Base-by-base conservation (phyloP, 805 yeast species). In the Vanderwaltozyma verrucispora region DNA sequence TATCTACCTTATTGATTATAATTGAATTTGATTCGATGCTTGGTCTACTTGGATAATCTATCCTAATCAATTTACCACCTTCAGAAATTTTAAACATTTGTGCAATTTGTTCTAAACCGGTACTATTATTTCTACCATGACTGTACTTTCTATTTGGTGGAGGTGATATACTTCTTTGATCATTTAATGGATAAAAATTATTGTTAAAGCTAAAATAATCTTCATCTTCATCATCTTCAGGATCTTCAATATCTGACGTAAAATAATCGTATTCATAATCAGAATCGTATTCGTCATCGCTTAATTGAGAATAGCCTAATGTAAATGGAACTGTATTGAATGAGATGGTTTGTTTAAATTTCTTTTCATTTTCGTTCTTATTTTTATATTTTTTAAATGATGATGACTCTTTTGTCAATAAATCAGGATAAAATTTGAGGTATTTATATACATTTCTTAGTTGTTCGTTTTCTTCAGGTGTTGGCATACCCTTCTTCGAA, bases 21-120 rank as follows among this genome's bases (percentile, higher is more conserved):
- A 60, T 39, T 1, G 63, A 57, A 32, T 57, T 53, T 34, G 46
- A 56, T 6, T 42, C 36, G 5, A 60, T 40, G 14, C 54, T 46
- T 12, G 64, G 62, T 27, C 56, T 47, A 16, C 55, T 52, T n/a
- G 62, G 63, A 32, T 60, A 60, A 35, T 59, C 63, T 9, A 53
- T 51, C 35, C 63, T 48, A 5, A 53, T 56, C 16, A 59, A 48
- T 34, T 48, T 51, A 23, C 63, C 63, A 41, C 55, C 50, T 27
- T 47, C 44, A 9, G 57, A 50, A 15, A 54, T 41, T 28, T 46
- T 46, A 25, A 58, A 53, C 45, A 44, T 47, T 32, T 43, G 31
- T 2, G 40, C 25, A 18, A 42, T 25, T 15, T 31, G 27, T 11
- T 29, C 25, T 14, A 27, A 15, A 18, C 37, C 36, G 30, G 32